Base-by-base conservation (phyloP, 1,284 basidiomycete species). In the Takashimella koratensis region DNA sequence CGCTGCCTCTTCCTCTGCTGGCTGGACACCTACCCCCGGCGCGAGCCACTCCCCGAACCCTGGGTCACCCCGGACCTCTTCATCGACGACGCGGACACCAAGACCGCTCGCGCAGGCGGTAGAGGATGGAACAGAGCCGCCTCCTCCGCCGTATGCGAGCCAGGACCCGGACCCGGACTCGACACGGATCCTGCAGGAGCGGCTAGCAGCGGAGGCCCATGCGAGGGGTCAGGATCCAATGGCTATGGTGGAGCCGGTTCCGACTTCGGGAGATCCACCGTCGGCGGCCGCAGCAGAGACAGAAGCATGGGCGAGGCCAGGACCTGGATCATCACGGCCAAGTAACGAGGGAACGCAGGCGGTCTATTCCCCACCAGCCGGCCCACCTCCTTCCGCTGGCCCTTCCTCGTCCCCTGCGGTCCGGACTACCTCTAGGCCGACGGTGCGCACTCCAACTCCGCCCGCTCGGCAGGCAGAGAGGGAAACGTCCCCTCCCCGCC, bases 121-220 rank as follows among this genome's bases (percentile, higher is more conserved):
- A 13, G 56, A 57, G 16, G 59, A 58, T 13, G 62, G 54, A 2
- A 62, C 63, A 5, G 73, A 73, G 23, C 56, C 51, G 2, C 68
- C 73, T 5, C 73, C 73, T 1, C 73, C 73, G 13, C 71, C 71
- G 4, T 75, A 75, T 54, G 46, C 67, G 6, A 53, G 59, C 21
- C 52, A 64, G 30, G 73, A 75, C 58, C 71, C 73, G 4, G 71
- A 75, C 36, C 73, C 73, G 2, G 70, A 71, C 20, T 58, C 65
- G 8, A 75, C 73, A 2, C 42, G 65, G 16, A 48, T 64, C 21
- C 53, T 74, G 27, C 63, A 74, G 49, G 65, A 67, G 23, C 54
- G 61, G 41, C 53, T 74, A 5, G 66, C 66, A 6, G 65, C 65
- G 0, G 67, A 66, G 45, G 66, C 66, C 1, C 55, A 52, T 45